Evolutionary conservation across 371 early-diverging fungal genomes (phyloP), one percentile per base, ranked within the genome.

Genomic region (Blakeslea trispora): DNA sequence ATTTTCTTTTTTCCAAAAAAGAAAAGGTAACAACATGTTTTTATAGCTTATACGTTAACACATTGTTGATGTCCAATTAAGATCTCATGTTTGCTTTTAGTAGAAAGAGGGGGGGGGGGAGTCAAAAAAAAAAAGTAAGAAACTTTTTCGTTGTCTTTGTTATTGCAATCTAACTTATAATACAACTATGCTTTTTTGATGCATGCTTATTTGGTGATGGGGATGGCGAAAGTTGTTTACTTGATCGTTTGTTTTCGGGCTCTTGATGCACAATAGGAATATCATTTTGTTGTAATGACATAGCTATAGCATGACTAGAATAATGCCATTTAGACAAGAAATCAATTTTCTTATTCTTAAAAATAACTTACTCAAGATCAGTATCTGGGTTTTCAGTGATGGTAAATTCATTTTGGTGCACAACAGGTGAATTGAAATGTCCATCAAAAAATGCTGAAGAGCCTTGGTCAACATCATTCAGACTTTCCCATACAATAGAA

Each of bases 401-500:
- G 15, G 59, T 61, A 24, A 53, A 55, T 31, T 32, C 5, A 28
- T 28, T 3, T 5, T 28, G 5, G 7, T 28, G 28, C 3, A 28
- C 28, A 7, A 28, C 28, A 28, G 75, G 64, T 18, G 73, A 66
- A 18, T 64, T 37, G 55, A 91, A 91, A 14, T 59, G 45, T n/a
- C 85, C 79, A 47, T 88, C 83, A 22, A 84, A 68, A 54, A 91
- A 91, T 48, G 77, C 77, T 1, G 89, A 83, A 5, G 79, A 63
- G 0, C 80, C 72, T 72, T 88, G 89, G 58, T 88, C 82, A 0
- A 92, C 75, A 59, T 89, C 89, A 10, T 67, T 57, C 15, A 93
- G 62, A 3, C 85, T 85, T 64, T 93, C 92, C 93, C 93, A 93
- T 5, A 89, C 87, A 15, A 89, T 64, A 0, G 82, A 71, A 1